Evolutionary conservation across 2,329 filamentous ascomycete species (phyloP).

Genomic region (Aureobasidium sp.): DNA sequence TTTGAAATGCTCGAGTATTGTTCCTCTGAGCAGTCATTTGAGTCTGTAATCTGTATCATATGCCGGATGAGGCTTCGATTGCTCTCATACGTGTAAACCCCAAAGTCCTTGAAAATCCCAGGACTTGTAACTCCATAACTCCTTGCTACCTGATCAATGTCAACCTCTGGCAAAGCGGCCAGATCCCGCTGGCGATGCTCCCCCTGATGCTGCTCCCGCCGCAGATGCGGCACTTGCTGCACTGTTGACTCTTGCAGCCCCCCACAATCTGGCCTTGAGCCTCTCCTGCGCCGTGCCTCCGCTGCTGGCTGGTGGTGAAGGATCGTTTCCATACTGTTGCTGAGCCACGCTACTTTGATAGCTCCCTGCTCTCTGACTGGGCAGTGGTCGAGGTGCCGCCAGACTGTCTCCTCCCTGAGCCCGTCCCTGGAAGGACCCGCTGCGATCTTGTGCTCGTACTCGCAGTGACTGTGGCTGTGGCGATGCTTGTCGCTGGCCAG

Average conservation of each 20-base stretch:
- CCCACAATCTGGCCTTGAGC: conserved; percentile 71
- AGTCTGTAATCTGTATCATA: too few species aligned
- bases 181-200: not conserved
- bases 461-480: conserved; percentile 21
- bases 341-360: conserved; percentile 53
- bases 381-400: conserved; percentile 51
- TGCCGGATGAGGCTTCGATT: too few species aligned
- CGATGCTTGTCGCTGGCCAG: conserved; percentile 34
- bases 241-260: conserved; percentile 14
- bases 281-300: conserved; percentile 67
- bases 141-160: not conserved
- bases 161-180: conserved; percentile 8
- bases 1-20: too few species aligned
- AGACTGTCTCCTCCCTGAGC: conserved; percentile 6
- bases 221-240: not conserved
- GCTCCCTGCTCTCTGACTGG: conserved; percentile 67
- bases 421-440: conserved; percentile 15
- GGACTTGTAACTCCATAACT: not conserved
- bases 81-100: too few species aligned
- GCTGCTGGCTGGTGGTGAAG: conserved; percentile 32
- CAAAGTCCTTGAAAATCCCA: not conserved
- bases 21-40: too few species aligned
- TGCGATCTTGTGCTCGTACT: conserved; percentile 28
- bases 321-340: conserved; percentile 31
- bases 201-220: not conserved